Base-by-base conservation (phyloP, 2,329 filamentous ascomycete species). In the Fonsecaea monophora region DNA sequence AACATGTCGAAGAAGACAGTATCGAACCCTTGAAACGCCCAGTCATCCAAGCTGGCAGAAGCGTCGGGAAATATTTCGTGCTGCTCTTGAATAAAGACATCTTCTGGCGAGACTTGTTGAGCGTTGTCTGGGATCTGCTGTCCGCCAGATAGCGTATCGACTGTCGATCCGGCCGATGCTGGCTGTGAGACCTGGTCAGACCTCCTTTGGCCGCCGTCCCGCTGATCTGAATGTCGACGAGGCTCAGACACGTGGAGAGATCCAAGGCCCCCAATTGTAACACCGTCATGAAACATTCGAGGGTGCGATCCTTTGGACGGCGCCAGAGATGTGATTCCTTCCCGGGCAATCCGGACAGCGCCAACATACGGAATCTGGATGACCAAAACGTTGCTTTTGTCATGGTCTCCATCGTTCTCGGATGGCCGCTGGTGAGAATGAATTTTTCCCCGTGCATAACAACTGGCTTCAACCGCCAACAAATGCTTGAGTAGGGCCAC, bases 341-440 rank as follows among this genome's bases (percentile, higher is more conserved):
- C 64, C 37, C 71, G 70, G 15, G 72, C 72, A 32, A 83, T 78
- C 35, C 74, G 75, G 15, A 84, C 75, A 1, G 74, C 77, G 0
- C 82, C 81, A 30, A 82, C 75, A 48, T 81, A 80, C 0, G 83
- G 82, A n/a, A 84, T 78, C 12, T 77, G 73, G 9, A 85, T 78
- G n/a, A 70, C 69, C 2, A 25, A 25, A 25, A 83, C 65, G 3
- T 73, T 64, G 0, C 70, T 18, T 21, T 54, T 45, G 32, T 34
- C 35, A 30, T 42, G 53, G 54, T 6, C 10, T 12, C 34, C 60
- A 12, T 50, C 35, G 10, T 40, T 71, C 59, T 85, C 83, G 13
- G 82, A 25, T 25, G 25, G 25, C 25, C 2, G 25, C 25, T 25
- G 25, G 25, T 25, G 25, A 25, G 25, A 25, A 25, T 2, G 25